phyloP scores from a whole-genome alignment of 2,329 filamentous ascomycete species.

The Fusarium tanahbumbuense region DNA sequence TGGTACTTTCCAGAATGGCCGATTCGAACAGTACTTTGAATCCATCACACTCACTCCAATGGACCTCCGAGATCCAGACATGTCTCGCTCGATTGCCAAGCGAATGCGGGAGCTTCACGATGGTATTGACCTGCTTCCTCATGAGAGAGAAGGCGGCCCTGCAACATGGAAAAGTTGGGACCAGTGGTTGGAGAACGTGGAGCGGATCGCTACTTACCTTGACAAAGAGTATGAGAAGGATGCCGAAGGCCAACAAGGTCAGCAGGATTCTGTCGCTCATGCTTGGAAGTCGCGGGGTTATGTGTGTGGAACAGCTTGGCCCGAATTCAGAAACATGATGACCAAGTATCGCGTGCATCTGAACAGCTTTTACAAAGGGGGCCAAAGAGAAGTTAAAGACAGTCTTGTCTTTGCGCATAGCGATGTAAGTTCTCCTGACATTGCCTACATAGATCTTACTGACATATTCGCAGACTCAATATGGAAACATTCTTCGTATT shows the following conservation, averaged over 20 bases:
- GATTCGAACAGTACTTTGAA: conserved; percentile 95
- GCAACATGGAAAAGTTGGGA: conserved; percentile 95
- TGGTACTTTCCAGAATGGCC: conserved; percentile 92
- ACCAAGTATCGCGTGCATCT: conserved; percentile 82
- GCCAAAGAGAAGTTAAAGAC: conserved; percentile 71
- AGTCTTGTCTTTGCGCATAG: conserved; percentile 96
- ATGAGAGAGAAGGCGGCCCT: conserved; percentile 82
- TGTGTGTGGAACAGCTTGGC: conserved; percentile 87
- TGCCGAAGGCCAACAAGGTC: conserved; percentile 26
- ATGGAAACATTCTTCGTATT: conserved; percentile 91
- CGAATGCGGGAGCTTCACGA: conserved; percentile 97
- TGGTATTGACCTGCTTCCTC: conserved; percentile 84
- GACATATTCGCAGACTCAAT: conserved; percentile 78
- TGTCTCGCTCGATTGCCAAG: conserved; percentile 93
- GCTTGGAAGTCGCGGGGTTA: conserved; percentile 77
- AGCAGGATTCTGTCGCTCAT: conserved; percentile 50
- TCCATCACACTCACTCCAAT: conserved; percentile 81
- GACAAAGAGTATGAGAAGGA: conserved; percentile 68
- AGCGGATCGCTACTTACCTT: conserved; percentile 66
- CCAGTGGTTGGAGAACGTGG: conserved; percentile 80
- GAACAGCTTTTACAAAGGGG: conserved; percentile 75
- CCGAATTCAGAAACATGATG: conserved; percentile 77
- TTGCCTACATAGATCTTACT: conserved; percentile 2
- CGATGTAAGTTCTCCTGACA: conserved; percentile 71
- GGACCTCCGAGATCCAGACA: conserved; percentile 83